A percentile compares a stretch with the other conserved stretches of the same genome.
phyloP scores from a whole-genome alignment of 169 alveolate species.

The Plasmodium chabaudi region DNA sequence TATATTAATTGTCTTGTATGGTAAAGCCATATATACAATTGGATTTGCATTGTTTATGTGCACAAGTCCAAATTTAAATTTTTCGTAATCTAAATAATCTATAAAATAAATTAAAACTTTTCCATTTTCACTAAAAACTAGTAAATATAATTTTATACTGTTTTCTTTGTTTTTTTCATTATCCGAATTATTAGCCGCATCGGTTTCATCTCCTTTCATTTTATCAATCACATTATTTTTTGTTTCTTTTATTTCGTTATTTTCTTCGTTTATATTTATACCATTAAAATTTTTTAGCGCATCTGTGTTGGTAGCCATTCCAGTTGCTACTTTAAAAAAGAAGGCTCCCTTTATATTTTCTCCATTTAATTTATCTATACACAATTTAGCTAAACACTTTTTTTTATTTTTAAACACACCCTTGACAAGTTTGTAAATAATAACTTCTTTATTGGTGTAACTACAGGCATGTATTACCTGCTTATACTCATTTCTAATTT shows the following conservation, averaged over 20 bases:
- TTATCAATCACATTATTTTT: neutral
- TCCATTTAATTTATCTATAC: constrained; percentile 22
- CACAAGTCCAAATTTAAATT: constrained; percentile 51
- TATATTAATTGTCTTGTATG: constrained; percentile 29
- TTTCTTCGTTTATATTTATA: neutral
- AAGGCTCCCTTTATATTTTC: constrained; percentile 40
- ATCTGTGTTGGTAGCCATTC: too few species aligned
- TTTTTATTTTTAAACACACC: constrained; percentile 46
- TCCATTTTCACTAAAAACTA: constrained; percentile 39
- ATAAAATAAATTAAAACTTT: constrained; percentile 48
- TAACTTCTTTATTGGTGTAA: constrained; percentile 33
- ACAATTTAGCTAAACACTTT: constrained; percentile 35
- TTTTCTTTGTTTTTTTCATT: constrained; percentile 4
- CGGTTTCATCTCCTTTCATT: neutral
- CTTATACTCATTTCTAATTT: constrained; percentile 24
- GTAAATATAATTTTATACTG: constrained; percentile 30
- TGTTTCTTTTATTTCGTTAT: neutral
- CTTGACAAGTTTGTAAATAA: constrained; percentile 59
- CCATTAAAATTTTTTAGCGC: too few species aligned
- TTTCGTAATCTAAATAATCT: constrained; percentile 15
- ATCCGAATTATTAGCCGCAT: neutral
- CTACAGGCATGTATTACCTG: constrained; percentile 71
- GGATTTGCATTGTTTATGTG: constrained; percentile 12
- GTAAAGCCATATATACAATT: constrained; percentile 18
- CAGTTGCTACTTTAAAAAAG: constrained; percentile 26